Evolutionary conservation across 495 filamentous ascomycete genomes (phyloP).

Genomic region (Lasiosphaeria miniovina): DNA sequence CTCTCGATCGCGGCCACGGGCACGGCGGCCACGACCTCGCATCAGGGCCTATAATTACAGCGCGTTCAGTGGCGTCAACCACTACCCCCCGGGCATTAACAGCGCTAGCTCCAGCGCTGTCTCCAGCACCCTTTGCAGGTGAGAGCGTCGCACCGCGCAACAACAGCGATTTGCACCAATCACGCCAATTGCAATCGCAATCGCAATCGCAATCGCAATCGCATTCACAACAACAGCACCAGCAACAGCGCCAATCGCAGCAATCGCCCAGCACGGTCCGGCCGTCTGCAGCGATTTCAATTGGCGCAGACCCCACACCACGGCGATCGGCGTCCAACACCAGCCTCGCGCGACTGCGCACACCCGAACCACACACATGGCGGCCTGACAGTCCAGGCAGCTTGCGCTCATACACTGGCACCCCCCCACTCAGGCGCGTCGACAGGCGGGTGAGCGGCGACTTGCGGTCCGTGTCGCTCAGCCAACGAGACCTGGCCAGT

Average conservation of each 20-base stretch:
- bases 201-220: background rate
- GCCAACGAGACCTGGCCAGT: slow-evolving; percentile 40
- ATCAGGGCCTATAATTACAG: background rate
- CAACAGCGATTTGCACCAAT: background rate
- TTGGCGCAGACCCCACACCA: slow-evolving; percentile 31
- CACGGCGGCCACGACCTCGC: background rate
- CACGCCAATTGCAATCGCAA: background rate
- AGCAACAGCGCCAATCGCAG: slow-evolving; percentile 22
- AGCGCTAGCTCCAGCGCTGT: background rate
- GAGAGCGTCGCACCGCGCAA: slow-evolving; percentile 19
- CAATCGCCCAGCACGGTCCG: slow-evolving; percentile 28
- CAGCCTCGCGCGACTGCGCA: slow-evolving; percentile 52
- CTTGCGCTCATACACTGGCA: slow-evolving; percentile 46
- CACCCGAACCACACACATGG: slow-evolving; percentile 50
- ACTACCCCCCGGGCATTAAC: background rate
- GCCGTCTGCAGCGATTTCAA: too few relatives aligned
- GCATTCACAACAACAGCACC: slow-evolving; percentile 10
- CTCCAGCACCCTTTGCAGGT: background rate
- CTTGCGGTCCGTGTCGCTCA: slow-evolving; percentile 69
- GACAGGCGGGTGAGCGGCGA: slow-evolving; percentile 76
- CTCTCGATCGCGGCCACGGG: too few relatives aligned
- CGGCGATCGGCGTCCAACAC: slow-evolving; percentile 44
- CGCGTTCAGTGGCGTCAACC: background rate
- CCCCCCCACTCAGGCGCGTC: slow-evolving; percentile 67
- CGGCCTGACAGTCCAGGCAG: slow-evolving; percentile 61